These are phyloP conservation scores for Acrocalymma vagum DNA, from an alignment of 2,329 filamentous ascomycete genomes.

Conservation along the genomic window DNA sequence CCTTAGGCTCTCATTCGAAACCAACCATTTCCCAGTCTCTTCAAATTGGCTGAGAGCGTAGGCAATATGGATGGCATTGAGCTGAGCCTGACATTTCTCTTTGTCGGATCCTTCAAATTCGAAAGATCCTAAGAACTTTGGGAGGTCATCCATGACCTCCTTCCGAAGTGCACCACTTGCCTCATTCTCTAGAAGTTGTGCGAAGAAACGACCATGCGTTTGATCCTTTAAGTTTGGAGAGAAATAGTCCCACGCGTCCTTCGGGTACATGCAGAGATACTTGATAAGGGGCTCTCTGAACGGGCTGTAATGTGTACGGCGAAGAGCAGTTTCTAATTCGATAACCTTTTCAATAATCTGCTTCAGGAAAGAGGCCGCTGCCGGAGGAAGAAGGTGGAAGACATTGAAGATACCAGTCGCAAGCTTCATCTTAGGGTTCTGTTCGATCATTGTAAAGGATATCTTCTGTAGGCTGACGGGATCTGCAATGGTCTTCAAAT, in stretches of 20 bases:
- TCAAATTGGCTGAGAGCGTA: slow-evolving; percentile 77
- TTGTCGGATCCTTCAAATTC: slow-evolving; percentile 71
- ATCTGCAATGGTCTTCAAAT: slow-evolving; percentile 90
- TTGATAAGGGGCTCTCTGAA: slow-evolving; percentile 91
- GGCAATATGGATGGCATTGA: slow-evolving; percentile 88
- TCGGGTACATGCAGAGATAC: slow-evolving; percentile 91
- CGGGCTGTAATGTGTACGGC: slow-evolving; percentile 88
- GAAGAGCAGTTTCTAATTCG: slow-evolving; percentile 82
- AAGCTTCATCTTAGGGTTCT: slow-evolving; percentile 91
- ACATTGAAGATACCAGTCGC: slow-evolving; percentile 95
- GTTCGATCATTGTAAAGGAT: slow-evolving; percentile 94
- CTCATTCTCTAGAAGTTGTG: slow-evolving; percentile 81
- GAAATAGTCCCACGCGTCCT: slow-evolving; percentile 85
- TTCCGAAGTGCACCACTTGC: slow-evolving; percentile 79
- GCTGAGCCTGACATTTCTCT: slow-evolving; percentile 76
- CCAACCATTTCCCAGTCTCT: slow-evolving; percentile 72
- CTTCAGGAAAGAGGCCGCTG: slow-evolving; percentile 90
- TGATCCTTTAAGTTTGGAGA: slow-evolving; percentile 82
- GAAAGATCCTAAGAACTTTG: slow-evolving; percentile 72
- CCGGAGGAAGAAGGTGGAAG: slow-evolving; percentile 92
- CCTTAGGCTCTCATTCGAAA: slow-evolving; percentile 65
- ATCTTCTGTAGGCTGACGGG: slow-evolving; percentile 82
- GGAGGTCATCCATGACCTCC: slow-evolving; percentile 75
- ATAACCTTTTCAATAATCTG: slow-evolving; percentile 90
- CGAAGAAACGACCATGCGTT: slow-evolving; percentile 88